Percentiles rank a stretch among this genome's conserved stretches.
Evolutionary conservation across 2,329 filamentous ascomycete genomes (phyloP).

Genomic region (Colletotrichum liaoningense): DNA sequence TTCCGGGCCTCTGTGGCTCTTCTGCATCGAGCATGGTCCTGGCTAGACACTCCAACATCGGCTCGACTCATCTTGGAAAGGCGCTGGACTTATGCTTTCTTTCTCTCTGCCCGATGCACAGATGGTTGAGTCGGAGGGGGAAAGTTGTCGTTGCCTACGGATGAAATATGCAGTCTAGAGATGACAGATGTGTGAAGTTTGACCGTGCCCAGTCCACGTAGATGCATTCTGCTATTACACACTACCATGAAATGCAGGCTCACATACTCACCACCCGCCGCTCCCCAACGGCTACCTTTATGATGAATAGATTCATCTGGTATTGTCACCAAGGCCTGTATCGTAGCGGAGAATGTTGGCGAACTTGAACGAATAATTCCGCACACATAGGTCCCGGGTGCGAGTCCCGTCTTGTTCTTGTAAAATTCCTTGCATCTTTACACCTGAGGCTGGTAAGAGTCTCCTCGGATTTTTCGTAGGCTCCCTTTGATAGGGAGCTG

Average conservation of each 20-base stretch:
- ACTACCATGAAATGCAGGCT: too few species aligned
- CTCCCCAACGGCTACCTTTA: too few species aligned
- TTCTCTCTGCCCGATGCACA: background rate
- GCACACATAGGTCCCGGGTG: too few species aligned
- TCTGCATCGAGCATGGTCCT: background rate
- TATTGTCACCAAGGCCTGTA: too few species aligned
- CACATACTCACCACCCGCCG: background rate
- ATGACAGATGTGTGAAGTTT: slow-evolving; percentile 10
- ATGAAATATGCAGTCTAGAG: slow-evolving; percentile 27
- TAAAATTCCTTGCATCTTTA: too few species aligned
- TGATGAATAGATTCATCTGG: too few species aligned
- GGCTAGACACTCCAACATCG: background rate
- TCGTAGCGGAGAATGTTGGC: too few species aligned
- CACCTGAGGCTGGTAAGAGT: too few species aligned
- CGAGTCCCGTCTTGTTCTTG: too few species aligned
- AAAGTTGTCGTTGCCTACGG: slow-evolving; percentile 1
- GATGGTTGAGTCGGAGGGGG: background rate
- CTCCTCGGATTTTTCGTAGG: too few species aligned
- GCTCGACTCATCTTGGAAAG: slow-evolving; percentile 8
- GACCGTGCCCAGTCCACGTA: background rate
- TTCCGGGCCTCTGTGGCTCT: background rate
- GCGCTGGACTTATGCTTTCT: background rate
- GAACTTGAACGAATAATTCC: too few species aligned
- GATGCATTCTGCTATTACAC: background rate
- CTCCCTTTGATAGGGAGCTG: too few species aligned